Conservation (phyloP, 345 rosid genomes). For the Salix caprea region DNA sequence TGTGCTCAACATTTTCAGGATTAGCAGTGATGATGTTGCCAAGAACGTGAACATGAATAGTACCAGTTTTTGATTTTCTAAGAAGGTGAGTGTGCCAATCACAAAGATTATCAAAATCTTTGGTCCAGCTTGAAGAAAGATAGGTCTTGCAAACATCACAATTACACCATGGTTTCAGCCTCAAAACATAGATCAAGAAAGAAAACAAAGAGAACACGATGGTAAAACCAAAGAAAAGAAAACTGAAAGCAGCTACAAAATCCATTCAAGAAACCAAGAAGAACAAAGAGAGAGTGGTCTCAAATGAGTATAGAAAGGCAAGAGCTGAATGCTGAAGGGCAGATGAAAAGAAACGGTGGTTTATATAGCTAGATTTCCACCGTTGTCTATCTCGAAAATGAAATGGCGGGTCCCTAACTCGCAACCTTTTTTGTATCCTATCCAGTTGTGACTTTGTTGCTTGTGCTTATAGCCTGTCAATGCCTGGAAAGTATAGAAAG, state of each 20-base stretch:
- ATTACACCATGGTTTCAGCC: constrained; percentile 27
- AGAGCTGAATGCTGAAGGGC: too few species aligned
- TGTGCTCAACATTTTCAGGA: constrained; percentile 38
- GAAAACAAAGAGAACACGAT: constrained; percentile 9
- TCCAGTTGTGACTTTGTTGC: too few species aligned
- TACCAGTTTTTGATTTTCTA: constrained; percentile 29
- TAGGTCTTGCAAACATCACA: constrained; percentile 38
- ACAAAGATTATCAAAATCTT: constrained; percentile 36
- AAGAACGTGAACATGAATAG: constrained; percentile 38
- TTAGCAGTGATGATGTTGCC: constrained; percentile 40
- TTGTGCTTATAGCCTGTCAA: not conserved
- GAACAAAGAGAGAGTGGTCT: not conserved
- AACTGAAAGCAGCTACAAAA: not conserved
- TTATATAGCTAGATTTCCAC: too few species aligned
- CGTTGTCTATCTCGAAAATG: too few species aligned
- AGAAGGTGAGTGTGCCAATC: constrained; percentile 48
- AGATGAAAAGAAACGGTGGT: too few species aligned
- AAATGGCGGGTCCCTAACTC: too few species aligned
- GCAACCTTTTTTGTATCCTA: too few species aligned
- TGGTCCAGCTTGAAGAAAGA: constrained; percentile 33
- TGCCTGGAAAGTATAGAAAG: not conserved
- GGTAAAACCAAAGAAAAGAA: constrained; percentile 17
- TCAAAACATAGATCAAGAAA: constrained; percentile 8
- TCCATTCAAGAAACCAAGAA: constrained; percentile 11
- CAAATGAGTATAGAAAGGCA: not conserved